A percentile compares a stretch with the other conserved stretches of the same genome.
These are phyloP conservation scores for Rubroboletus pulcherrimus DNA, from an alignment of 768 basidiomycete genomes.

Conservation along the genomic window DNA sequence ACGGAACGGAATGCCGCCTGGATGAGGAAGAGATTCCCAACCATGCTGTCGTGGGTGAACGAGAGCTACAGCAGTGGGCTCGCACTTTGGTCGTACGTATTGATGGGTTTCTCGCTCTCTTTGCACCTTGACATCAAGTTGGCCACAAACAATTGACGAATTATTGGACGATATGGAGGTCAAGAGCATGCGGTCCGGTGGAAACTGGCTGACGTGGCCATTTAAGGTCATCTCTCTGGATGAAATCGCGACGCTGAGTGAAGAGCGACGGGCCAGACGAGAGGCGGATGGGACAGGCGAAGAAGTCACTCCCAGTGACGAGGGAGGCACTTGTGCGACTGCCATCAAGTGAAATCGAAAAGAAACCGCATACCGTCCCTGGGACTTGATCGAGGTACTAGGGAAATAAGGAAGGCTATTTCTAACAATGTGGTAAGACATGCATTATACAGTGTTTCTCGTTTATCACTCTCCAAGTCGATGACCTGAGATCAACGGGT, in stretches of 20 bases:
- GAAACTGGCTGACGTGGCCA: conserved; percentile 65
- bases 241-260: conserved; percentile 44
- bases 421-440: too few species aligned
- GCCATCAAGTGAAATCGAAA: neutral
- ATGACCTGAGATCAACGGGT: too few species aligned
- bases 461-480: too few species aligned
- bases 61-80: conserved; percentile 49
- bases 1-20: conserved; percentile 48
- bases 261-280: conserved; percentile 39
- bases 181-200: conserved; percentile 49
- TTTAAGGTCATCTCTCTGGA: conserved; percentile 49
- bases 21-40: conserved; percentile 53
- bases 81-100: conserved; percentile 51
- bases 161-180: conserved; percentile 61
- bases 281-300: neutral
- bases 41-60: conserved; percentile 44
- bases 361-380: too few species aligned
- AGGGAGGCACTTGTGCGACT: too few species aligned
- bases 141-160: conserved; percentile 58
- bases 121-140: conserved; percentile 33
- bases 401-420: too few species aligned
- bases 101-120: neutral
- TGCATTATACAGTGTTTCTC: too few species aligned
- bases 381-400: too few species aligned
- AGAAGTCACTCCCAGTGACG: neutral